Conservation (phyloP, 2,329 filamentous ascomycete genomes). For the Cladosporium sp. region DNA sequence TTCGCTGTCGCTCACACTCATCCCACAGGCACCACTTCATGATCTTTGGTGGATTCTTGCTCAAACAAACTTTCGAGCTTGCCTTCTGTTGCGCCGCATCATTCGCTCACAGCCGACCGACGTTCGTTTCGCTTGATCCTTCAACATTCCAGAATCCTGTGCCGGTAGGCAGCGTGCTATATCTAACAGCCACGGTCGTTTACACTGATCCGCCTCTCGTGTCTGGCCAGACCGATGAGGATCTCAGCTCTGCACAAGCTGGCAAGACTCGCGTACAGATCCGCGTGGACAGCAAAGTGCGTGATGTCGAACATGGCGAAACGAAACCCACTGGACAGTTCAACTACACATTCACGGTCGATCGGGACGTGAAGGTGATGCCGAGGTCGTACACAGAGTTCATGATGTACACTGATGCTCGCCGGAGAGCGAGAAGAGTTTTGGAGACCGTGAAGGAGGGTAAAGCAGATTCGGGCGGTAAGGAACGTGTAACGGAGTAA, state of each 20-base stretch:
- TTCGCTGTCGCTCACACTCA: neutral
- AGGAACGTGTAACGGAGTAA: slow-evolving; percentile 29
- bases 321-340: slow-evolving; percentile 69
- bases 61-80: slow-evolving; percentile 71
- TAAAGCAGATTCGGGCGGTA: slow-evolving; percentile 24
- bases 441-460: slow-evolving; percentile 37
- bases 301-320: slow-evolving; percentile 66
- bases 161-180: slow-evolving; percentile 69
- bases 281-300: slow-evolving; percentile 66
- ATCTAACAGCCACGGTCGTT: slow-evolving; percentile 66
- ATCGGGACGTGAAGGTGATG: slow-evolving; percentile 62
- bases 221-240: slow-evolving; percentile 32
- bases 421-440: slow-evolving; percentile 52
- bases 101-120: slow-evolving; percentile 65
- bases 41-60: slow-evolving; percentile 72
- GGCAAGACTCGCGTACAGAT: slow-evolving; percentile 60
- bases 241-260: slow-evolving; percentile 7
- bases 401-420: slow-evolving; percentile 62
- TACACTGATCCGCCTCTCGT: slow-evolving; percentile 63
- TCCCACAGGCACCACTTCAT: slow-evolving; percentile 59
- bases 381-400: slow-evolving; percentile 61
- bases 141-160: slow-evolving; percentile 72
- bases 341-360: slow-evolving; percentile 69
- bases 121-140: slow-evolving; percentile 68
- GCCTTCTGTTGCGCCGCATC: slow-evolving; percentile 71